Conservation (phyloP, 2,329 filamentous ascomycete genomes). For the Arachnopeziza araneosa region DNA sequence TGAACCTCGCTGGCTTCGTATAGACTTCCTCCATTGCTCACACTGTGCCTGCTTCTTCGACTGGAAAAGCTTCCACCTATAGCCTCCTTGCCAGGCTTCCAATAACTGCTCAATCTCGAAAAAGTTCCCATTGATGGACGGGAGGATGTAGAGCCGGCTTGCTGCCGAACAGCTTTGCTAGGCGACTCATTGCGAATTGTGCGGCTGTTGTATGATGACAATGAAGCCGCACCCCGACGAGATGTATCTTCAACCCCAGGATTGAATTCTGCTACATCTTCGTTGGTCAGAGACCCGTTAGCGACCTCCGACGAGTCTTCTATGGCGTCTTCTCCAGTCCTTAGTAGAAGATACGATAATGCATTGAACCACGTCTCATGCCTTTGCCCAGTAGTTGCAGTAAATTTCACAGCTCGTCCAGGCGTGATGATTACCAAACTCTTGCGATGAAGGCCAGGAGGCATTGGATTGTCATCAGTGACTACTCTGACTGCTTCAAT, state of each 20-base stretch:
- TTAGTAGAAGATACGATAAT: constrained; percentile 82
- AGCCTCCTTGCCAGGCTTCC: constrained; percentile 35
- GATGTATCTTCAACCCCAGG: constrained; percentile 44
- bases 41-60: constrained; percentile 46
- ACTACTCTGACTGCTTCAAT: constrained; percentile 89
- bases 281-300: constrained; percentile 49
- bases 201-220: constrained; percentile 77
- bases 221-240: constrained; percentile 54
- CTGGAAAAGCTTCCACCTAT: constrained; percentile 46
- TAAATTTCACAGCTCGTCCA: constrained; percentile 86
- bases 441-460: constrained; percentile 90
- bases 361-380: constrained; percentile 99
- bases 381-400: constrained; percentile 84
- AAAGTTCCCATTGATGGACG: constrained; percentile 41
- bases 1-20: constrained; percentile 54
- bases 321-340: constrained; percentile 60
- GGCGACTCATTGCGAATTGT: constrained; percentile 63
- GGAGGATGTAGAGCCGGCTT: constrained; percentile 20
- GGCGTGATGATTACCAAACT: constrained; percentile 87
- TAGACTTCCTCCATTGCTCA: constrained; percentile 38
- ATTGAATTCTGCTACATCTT: constrained; percentile 77
- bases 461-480: constrained; percentile 90
- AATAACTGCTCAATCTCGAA: constrained; percentile 55
- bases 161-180: constrained; percentile 30
- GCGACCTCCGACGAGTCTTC: constrained; percentile 53